These are phyloP conservation scores for Colletotrichum higginsianum DNA, from an alignment of 2,329 filamentous ascomycete species.

Conservation along the genomic window DNA sequence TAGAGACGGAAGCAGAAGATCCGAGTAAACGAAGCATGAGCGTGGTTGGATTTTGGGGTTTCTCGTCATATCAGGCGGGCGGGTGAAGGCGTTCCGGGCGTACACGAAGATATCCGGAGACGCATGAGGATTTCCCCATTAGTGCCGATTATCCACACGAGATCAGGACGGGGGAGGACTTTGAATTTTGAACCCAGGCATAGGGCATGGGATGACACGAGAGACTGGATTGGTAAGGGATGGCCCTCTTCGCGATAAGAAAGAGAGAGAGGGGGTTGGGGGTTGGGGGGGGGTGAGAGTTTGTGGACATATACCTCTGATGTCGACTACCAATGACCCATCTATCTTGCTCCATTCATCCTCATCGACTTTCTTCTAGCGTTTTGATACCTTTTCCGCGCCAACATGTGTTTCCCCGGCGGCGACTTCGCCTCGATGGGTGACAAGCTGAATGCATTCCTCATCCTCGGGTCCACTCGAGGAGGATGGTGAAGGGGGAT, in stretches of 20 bases:
- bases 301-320: slow-evolving; percentile 20
- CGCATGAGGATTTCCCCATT: not conserved
- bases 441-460: too few species aligned
- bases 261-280: not conserved
- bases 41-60: not conserved
- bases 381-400: not conserved
- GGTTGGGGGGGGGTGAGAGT: not conserved
- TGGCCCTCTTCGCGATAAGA: not conserved
- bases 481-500: not conserved
- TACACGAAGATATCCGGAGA: slow-evolving; percentile 34
- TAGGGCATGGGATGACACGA: not conserved
- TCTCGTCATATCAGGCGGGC: slow-evolving; percentile 9
- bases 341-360: not conserved
- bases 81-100: slow-evolving; percentile 34
- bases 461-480: too few species aligned
- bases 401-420: not conserved
- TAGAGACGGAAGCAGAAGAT: not conserved
- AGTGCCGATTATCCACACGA: not conserved
- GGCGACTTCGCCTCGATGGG: not conserved
- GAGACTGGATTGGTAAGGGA: not conserved
- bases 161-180: not conserved
- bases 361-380: not conserved
- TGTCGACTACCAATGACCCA: slow-evolving; percentile 11
- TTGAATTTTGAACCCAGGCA: not conserved
- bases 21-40: not conserved